A percentile compares a stretch with the other conserved stretches of the same genome.
Evolutionary conservation across 805 yeast species (phyloP).

Genomic region (Wickerhamomyces bovis): DNA sequence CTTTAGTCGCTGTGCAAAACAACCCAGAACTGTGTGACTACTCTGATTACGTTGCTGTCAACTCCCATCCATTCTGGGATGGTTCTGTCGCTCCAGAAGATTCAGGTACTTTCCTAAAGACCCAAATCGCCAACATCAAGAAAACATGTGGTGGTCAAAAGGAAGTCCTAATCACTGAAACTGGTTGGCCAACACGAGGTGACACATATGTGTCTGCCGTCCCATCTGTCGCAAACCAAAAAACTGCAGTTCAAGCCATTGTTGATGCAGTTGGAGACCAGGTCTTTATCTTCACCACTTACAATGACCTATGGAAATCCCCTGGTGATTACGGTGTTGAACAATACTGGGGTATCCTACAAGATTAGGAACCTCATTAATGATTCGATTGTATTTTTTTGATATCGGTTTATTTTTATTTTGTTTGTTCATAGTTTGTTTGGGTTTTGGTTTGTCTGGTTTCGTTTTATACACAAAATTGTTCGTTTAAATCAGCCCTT

Average conservation of each 20-base stretch:
- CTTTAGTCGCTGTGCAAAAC: constrained; percentile 50
- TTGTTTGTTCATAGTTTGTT: background rate
- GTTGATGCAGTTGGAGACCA: constrained; percentile 39
- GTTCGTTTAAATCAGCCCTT: background rate
- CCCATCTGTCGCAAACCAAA: constrained; percentile 49
- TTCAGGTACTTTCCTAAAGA: constrained; percentile 47
- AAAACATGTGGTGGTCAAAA: constrained; percentile 42
- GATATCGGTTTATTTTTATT: background rate
- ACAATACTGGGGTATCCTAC: constrained; percentile 41
- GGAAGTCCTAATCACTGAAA: constrained; percentile 46
- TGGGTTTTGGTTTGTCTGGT: background rate
- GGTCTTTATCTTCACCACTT: constrained; percentile 54
- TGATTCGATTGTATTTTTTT: background rate
- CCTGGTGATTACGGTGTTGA: constrained; percentile 54
- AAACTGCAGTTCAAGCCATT: constrained; percentile 44
- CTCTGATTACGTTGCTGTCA: constrained; percentile 60
- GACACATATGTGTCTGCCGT: constrained; percentile 46
- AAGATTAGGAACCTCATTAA: background rate
- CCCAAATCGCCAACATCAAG: constrained; percentile 41
- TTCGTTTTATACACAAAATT: too few species aligned
- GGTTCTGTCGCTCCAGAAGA: constrained; percentile 44
- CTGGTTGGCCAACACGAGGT: constrained; percentile 71
- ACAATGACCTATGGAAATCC: constrained; percentile 58
- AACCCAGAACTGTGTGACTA: constrained; percentile 49
- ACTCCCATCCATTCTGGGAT: constrained; percentile 63